These are phyloP conservation scores for Pogostemon cablin DNA, from an alignment of 257 asterid species.

Conservation along the genomic window DNA sequence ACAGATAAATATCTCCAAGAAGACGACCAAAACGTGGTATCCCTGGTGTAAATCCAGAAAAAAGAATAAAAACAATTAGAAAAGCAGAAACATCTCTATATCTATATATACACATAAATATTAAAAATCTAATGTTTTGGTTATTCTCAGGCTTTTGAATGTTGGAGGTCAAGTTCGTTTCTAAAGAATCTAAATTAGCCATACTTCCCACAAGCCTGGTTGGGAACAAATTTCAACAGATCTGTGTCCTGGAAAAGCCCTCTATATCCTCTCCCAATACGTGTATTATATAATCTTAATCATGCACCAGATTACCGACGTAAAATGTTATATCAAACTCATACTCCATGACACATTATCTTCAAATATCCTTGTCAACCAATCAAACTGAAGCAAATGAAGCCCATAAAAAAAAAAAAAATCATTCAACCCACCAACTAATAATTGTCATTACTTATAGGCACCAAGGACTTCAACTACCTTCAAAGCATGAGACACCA, in stretches of 20 bases:
- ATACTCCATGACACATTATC: neutral
- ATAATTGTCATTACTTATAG: slow-evolving; percentile 58
- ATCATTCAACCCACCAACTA: slow-evolving; percentile 23
- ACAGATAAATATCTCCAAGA: slow-evolving; percentile 84
- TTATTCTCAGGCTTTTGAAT: slow-evolving; percentile 71
- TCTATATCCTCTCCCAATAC: slow-evolving; percentile 97
- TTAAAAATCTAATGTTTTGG: neutral
- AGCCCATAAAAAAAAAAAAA: slow-evolving; percentile 13
- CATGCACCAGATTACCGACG: neutral
- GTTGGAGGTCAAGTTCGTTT: slow-evolving; percentile 68
- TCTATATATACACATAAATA: slow-evolving; percentile 1
- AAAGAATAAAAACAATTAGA: slow-evolving; percentile 25
- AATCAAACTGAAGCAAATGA: slow-evolving; percentile 13
- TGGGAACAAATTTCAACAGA: slow-evolving; percentile 88
- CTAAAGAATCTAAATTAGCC: slow-evolving; percentile 98
- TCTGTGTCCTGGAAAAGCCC: slow-evolving; percentile 95
- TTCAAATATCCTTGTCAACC: neutral
- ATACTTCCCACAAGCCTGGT: slow-evolving; percentile 99
- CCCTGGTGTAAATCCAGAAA: slow-evolving; percentile 53
- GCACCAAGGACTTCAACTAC: slow-evolving; percentile 97
- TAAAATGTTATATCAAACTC: neutral
- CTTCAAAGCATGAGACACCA: slow-evolving; percentile 80
- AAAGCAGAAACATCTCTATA: neutral
- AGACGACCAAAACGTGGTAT: slow-evolving; percentile 99
- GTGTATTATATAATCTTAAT: slow-evolving; percentile 83